A percentile compares a stretch with the other conserved stretches of the same genome.
phyloP scores from a whole-genome alignment of 495 filamentous ascomycete genomes.

The Eremomyces bilateralis region DNA sequence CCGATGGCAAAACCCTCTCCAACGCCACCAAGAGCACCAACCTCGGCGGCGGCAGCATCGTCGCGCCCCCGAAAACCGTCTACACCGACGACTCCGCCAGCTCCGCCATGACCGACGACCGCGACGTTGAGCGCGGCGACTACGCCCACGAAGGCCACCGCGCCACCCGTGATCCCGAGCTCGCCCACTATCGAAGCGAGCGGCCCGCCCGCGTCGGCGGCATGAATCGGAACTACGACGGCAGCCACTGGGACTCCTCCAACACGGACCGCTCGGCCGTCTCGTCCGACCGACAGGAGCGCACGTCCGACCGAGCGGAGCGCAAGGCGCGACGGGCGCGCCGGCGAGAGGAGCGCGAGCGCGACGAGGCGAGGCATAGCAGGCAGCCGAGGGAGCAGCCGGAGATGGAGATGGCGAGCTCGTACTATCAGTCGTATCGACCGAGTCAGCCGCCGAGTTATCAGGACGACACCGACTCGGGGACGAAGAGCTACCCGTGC shows the following conservation, averaged over 20 bases:
- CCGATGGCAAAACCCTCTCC: slow-evolving; percentile 60
- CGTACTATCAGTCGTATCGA: neutral
- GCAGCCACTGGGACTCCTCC: slow-evolving; percentile 38
- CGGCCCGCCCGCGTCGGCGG: slow-evolving; percentile 68
- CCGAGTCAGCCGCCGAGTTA: slow-evolving; percentile 21
- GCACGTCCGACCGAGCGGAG: slow-evolving; percentile 5
- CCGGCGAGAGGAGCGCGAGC: neutral
- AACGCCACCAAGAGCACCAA: slow-evolving; percentile 64
- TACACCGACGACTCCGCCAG: neutral
- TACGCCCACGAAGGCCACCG: neutral
- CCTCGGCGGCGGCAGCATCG: slow-evolving; percentile 57
- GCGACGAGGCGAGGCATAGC: neutral
- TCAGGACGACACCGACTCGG: slow-evolving; percentile 24
- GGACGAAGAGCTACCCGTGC: slow-evolving; percentile 66
- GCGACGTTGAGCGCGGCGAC: slow-evolving; percentile 1
- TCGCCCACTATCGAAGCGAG: slow-evolving; percentile 64
- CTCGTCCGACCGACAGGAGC: slow-evolving; percentile 4
- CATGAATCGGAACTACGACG: slow-evolving; percentile 57
- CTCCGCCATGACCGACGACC: neutral
- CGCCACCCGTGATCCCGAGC: slow-evolving; percentile 36
- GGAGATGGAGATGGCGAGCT: neutral
- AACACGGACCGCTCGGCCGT: slow-evolving; percentile 20
- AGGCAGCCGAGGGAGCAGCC: neutral
- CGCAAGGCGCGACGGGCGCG: neutral
- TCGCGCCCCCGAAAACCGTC: slow-evolving; percentile 17